Evolutionary conservation across 73 alveolate species (phyloP), one percentile per base, ranked within the genome.

Genomic region (Paramecium caudatum): DNA sequence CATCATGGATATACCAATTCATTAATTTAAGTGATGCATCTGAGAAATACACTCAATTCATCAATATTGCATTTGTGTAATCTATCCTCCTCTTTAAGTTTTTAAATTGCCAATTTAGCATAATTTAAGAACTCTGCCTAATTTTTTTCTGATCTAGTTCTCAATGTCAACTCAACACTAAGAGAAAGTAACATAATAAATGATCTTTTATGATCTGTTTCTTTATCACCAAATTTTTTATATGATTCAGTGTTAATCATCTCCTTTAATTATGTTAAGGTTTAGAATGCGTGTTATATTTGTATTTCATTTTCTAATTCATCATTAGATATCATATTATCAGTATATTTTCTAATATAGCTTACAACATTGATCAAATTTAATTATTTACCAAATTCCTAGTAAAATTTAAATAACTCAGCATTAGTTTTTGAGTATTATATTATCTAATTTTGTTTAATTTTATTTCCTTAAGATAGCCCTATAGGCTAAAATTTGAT

Each of bases 1-100:
- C 49, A 65, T 65, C 49, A 65, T 33, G 50, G 80, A 25, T 32
- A 65, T 65, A 65, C 83, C 83, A 65, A 65, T 65, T 65, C 83
- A 12, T 65, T 36, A 2, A 65, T n/a, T 36, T 65, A 32, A 16
- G 83, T 65, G 30, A 65, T 65, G 83, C 83, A 65, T n/a, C 83
- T 13, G 27, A 65, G 39, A 33, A 65, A 43, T 2, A 65, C 83
- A n/a, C 50, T 33, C 16, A 65, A 25, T 65, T 65, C 83, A 33
- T 65, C 47, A 3, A 36, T 30, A 65, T 65, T 65, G 15, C 83
- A 65, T 32, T 33, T 30, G 4, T 36, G 19, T 65, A 65, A 33
- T 33, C 49, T 33, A 33, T 65, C 34, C 13, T 65, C 50, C 1
- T 65, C 83, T 36, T 33, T 65, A 15, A 65, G 16, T 10, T 36